These are phyloP conservation scores for Saccharomycopsis microspora DNA, from an alignment of 805 yeast genomes.

Conservation along the genomic window DNA sequence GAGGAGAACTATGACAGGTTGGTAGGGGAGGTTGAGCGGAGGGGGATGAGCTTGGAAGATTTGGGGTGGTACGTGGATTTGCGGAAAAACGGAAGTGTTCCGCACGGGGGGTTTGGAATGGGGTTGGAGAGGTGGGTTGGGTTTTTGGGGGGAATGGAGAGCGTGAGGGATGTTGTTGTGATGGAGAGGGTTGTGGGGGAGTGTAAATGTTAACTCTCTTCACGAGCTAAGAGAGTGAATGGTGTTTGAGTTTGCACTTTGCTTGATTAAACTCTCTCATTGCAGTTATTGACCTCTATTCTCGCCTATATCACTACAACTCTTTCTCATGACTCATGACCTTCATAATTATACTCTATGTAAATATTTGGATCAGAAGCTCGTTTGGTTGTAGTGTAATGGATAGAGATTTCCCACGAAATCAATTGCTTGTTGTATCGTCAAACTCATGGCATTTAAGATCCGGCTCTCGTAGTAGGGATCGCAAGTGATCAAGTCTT, in stretches of 20 bases:
- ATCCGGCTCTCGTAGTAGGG: too few relatives aligned
- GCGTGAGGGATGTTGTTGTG: constrained; percentile 77
- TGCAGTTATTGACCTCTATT: not conserved
- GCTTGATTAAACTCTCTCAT: not conserved
- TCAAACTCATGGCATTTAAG: too few relatives aligned
- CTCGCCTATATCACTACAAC: too few relatives aligned
- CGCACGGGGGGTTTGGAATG: constrained; percentile 96
- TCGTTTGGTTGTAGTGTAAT: too few relatives aligned
- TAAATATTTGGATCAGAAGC: too few relatives aligned
- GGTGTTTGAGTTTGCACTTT: not conserved
- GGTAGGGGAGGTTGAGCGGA: constrained; percentile 33
- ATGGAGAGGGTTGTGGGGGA: constrained; percentile 66
- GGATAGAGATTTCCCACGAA: too few relatives aligned
- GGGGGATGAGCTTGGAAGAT: constrained; percentile 46
- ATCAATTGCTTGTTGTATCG: too few relatives aligned
- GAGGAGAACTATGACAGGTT: constrained; percentile 51
- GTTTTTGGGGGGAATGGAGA: constrained; percentile 62
- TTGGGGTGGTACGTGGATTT: constrained; percentile 74
- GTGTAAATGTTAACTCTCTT: constrained; percentile 30
- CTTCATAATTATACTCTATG: too few relatives aligned
- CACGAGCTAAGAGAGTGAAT: not conserved
- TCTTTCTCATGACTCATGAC: too few relatives aligned
- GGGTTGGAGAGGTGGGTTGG: constrained; percentile 83
- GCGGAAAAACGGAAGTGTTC: constrained; percentile 68
- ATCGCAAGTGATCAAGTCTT: too few relatives aligned